These are phyloP conservation scores for Aureobasidium sp. DNA, from an alignment of 2,329 filamentous ascomycete species.

Conservation along the genomic window DNA sequence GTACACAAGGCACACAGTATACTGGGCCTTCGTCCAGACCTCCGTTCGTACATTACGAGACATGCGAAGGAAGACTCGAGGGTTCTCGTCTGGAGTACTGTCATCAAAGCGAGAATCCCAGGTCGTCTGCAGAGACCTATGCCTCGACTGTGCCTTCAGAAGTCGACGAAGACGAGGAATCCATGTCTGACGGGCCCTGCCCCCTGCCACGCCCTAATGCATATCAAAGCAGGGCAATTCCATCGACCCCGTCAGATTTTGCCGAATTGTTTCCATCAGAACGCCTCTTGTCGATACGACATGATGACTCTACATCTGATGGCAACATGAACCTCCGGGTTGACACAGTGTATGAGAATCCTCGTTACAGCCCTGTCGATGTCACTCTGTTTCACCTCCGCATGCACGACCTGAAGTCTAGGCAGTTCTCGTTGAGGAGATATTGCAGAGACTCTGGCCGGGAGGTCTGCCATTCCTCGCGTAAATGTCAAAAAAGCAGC, in stretches of 20 bases:
- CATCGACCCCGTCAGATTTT: constrained; percentile 76
- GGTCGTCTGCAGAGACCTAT: constrained; percentile 68
- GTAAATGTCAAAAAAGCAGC: constrained; percentile 54
- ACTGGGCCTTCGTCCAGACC: constrained; percentile 15
- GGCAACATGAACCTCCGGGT: constrained; percentile 95
- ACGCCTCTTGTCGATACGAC: constrained; percentile 70
- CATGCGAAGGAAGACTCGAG: constrained; percentile 18
- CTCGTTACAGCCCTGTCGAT: constrained; percentile 32
- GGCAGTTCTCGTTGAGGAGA: constrained; percentile 82
- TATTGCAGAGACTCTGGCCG: constrained; percentile 90
- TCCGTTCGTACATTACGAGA: constrained; percentile 20
- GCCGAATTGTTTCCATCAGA: constrained; percentile 77
- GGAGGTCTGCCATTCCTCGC: constrained; percentile 82
- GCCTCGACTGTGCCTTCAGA: constrained; percentile 61
- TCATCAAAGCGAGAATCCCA: constrained; percentile 29
- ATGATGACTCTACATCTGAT: constrained; percentile 83
- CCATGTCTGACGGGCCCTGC: constrained; percentile 45
- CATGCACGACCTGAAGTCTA: constrained; percentile 80
- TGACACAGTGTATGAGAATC: constrained; percentile 59
- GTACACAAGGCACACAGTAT: constrained; percentile 15
- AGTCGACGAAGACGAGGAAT: constrained; percentile 41
- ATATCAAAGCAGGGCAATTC: constrained; percentile 56
- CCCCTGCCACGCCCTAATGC: constrained; percentile 54
- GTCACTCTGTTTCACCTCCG: constrained; percentile 84
- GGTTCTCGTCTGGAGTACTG: not conserved